Evolutionary conservation across 306 rosid genomes (phyloP), one percentile per base, ranked within the genome.

Genomic region (Sesbania bispinosa): DNA sequence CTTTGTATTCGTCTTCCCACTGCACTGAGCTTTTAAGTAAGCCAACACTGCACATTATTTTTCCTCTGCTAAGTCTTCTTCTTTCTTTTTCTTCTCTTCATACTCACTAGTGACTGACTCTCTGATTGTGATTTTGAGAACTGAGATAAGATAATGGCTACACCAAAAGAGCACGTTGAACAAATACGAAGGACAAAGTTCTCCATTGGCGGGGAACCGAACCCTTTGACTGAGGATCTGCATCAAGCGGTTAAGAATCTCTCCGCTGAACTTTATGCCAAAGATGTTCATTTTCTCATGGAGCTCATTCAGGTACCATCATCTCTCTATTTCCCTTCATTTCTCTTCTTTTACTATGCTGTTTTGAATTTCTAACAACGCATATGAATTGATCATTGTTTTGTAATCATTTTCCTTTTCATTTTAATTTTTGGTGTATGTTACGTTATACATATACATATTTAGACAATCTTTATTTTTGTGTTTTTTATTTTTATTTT

Each of bases 251-350:
- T 85, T 0, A 83, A 67, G 71, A 76, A 81, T 59, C 88, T 88
- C 41, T 86, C 89, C 0, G 88, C 86, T 0, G 89, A 91, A 19
- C 90, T 91, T 15, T 91, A 91, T 62, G 81, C 92, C 29, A 88
- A 81, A 50, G 90, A 85, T 42, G 90, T 88, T 30, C 95, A 90
- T 71, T 90, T 91, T 33, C 86, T 88, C 14, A 86, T 91, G 97
- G 97, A 91, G 8, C 90, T 91, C 43, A 85, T 91, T 9, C 97
- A 90, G 90, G 97, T 64, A 11, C 7, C 21, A 10, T 19, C 2
- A 8, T 14, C 1, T 9, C 30, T 10, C 2, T n/a, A 0, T 42
- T 6, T 63, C 5, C 10, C 16, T 62, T 8, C 1, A 1, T 42
- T 23, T n/a, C 10, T 6, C 24, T 11, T 2, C 5, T 27, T 2